These are phyloP conservation scores for Naganishia sp. DNA, from an alignment of 1,284 basidiomycete genomes.

Conservation along the genomic window DNA sequence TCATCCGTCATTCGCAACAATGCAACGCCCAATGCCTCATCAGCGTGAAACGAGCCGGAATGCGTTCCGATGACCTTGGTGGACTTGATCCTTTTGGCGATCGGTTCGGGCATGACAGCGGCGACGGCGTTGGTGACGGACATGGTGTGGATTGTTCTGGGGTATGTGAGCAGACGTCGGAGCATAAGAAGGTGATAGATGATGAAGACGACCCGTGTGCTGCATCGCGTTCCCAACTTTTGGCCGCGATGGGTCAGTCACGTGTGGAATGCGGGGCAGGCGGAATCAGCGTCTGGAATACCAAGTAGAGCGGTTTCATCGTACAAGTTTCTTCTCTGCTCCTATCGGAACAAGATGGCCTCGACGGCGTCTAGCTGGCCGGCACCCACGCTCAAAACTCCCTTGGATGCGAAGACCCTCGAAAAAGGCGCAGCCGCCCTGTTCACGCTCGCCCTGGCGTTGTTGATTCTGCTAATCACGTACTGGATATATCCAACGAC, in stretches of 20 bases:
- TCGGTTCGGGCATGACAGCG: constrained; percentile 24
- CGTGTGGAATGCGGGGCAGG: not conserved
- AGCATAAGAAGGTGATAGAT: constrained; percentile 15
- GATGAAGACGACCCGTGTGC: not conserved
- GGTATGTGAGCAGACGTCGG: constrained; percentile 39
- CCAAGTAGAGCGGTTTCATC: not conserved
- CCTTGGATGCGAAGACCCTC: constrained; percentile 7
- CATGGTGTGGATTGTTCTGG: constrained; percentile 8
- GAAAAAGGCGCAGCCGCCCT: constrained; percentile 2
- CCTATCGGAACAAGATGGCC: not conserved
- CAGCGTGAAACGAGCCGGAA: constrained; percentile 94
- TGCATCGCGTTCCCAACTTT: not conserved
- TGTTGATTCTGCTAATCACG: not conserved
- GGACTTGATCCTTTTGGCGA: constrained; percentile 52
- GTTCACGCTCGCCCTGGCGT: not conserved
- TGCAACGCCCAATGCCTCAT: constrained; percentile 62
- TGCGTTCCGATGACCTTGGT: constrained; percentile 77
- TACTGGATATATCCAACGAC: constrained; percentile 1
- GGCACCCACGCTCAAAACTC: not conserved
- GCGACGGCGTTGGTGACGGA: constrained; percentile 26
- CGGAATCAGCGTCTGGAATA: not conserved
- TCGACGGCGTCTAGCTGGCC: constrained; percentile 2
- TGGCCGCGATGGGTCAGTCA: constrained; percentile 2
- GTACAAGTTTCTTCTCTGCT: no score
- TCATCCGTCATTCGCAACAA: constrained; percentile 75